A percentile compares a stretch with the other conserved stretches of the same genome.
phyloP scores from a whole-genome alignment of 768 basidiomycete genomes.

The Pleurotus salmoneostramineus region DNA sequence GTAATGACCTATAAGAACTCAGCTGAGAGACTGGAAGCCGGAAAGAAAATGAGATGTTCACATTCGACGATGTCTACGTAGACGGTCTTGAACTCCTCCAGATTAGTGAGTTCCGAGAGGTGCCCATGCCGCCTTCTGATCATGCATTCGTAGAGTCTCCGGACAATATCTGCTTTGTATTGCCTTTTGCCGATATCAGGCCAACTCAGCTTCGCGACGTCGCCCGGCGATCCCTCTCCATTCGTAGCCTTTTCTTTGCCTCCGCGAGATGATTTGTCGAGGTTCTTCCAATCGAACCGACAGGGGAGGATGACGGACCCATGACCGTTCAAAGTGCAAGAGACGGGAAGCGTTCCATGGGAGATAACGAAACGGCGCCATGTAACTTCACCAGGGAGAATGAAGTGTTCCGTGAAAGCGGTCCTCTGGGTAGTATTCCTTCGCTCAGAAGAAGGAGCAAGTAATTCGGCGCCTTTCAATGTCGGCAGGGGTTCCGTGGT shows the following conservation, averaged over 20 bases:
- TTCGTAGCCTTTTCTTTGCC: neutral
- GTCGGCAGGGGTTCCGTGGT: neutral
- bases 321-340: conserved; percentile 13
- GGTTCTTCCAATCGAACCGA: neutral
- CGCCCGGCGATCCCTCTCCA: too few species aligned
- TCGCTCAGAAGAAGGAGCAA: neutral
- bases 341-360: conserved; percentile 5
- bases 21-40: too few species aligned
- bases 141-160: neutral
- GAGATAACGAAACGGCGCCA: neutral
- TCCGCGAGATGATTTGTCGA: neutral
- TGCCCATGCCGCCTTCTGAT: too few species aligned
- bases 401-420: neutral
- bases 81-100: too few species aligned
- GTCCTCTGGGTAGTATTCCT: neutral
- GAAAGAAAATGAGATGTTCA: too few species aligned
- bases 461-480: neutral
- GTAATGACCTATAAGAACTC: too few species aligned
- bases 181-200: neutral
- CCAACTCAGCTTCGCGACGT: conserved; percentile 15
- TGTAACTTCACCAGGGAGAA: neutral
- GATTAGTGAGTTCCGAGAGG: too few species aligned
- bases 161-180: conserved; percentile 9
- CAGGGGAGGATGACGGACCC: conserved; percentile 14
- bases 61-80: too few species aligned